These are phyloP conservation scores for Clarkia xantiana DNA, from an alignment of 345 rosid genomes.

Conservation along the genomic window DNA sequence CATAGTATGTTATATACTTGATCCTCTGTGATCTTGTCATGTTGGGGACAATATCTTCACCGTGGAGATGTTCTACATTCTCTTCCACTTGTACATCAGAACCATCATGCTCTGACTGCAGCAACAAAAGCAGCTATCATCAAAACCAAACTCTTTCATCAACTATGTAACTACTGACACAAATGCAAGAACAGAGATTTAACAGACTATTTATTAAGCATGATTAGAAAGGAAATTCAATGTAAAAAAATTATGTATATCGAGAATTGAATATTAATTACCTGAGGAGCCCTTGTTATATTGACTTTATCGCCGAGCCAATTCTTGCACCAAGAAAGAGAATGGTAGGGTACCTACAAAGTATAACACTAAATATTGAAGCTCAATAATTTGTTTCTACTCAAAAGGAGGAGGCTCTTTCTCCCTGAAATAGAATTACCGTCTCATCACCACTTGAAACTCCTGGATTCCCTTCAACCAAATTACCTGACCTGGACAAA, in stretches of 20 bases:
- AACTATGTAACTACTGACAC: no score
- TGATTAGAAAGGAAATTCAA: background rate
- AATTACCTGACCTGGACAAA: conserved; percentile 70
- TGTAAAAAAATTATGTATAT: background rate
- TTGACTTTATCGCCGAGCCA: conserved; percentile 91
- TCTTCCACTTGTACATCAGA: conserved; percentile 67
- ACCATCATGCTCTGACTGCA: conserved; percentile 95
- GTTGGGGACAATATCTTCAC: conserved; percentile 61
- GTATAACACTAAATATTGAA: conserved; percentile 1
- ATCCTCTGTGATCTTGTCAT: conserved; percentile 76
- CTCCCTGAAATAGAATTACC: conserved; percentile 17
- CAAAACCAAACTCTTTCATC: background rate
- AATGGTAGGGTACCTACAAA: conserved; percentile 78
- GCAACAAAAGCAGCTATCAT: conserved; percentile 9
- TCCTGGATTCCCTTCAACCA: conserved; percentile 86
- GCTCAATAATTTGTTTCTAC: background rate
- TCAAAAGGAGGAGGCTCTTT: background rate
- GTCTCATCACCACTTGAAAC: conserved; percentile 88
- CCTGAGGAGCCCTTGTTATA: conserved; percentile 95
- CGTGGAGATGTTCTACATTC: conserved; percentile 66
- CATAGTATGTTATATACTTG: conserved; percentile 79
- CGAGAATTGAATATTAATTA: conserved; percentile 9
- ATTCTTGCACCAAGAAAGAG: conserved; percentile 92
- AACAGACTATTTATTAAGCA: no score
- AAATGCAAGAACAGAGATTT: no score